Base-by-base conservation (phyloP, 441 rosid genomes). In the Aleurites moluccanus region DNA sequence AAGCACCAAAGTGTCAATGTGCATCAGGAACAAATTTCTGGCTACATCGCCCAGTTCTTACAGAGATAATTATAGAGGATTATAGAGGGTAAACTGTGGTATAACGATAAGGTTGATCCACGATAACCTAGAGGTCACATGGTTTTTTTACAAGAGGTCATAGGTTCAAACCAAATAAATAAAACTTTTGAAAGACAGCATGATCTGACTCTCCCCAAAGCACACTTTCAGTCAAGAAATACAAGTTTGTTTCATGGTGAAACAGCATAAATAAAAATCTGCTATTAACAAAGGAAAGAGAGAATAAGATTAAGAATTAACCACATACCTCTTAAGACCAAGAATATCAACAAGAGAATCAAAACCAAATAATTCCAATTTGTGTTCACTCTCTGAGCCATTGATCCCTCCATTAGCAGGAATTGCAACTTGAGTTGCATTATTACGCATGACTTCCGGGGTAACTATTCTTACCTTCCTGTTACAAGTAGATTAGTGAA, bases 341-440 rank as follows among this genome's bases (percentile, higher is more conserved):
- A 96, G 99, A 85, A 96, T 94, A 79, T 86, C 91, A 72, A 96
- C 99, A 75, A 96, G 98, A 70, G 99, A 96, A 84, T 94, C 99
- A 28, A 96, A 96, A 86, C 99, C 99, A 90, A 96, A 96, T 81
- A 96, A 80, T 74, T 96, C 98, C 85, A 96, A 82, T 74, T 87
- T 96, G 74, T 94, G 83, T 72, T 91, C 95, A 21, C 73, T 79
- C 45, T 79, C 91, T 25, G 85, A 80, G 50, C 89, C 97, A 87
- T 89, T 87, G 44, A 80, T 77, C 56, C 27, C 85, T 67, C 82
- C 84, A 83, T 88, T 83, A n/a, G 82, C 86, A 38, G 92, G 83
- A 70, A 76, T 53, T 20, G 76, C 57, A 75, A 77, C 86, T 70
- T 84, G 91, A 64, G 78, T 80, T n/a, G 69, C 77, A 80, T 76